Conservation (phyloP, 2,329 filamentous ascomycete species). For the Emergomyces africanus region DNA sequence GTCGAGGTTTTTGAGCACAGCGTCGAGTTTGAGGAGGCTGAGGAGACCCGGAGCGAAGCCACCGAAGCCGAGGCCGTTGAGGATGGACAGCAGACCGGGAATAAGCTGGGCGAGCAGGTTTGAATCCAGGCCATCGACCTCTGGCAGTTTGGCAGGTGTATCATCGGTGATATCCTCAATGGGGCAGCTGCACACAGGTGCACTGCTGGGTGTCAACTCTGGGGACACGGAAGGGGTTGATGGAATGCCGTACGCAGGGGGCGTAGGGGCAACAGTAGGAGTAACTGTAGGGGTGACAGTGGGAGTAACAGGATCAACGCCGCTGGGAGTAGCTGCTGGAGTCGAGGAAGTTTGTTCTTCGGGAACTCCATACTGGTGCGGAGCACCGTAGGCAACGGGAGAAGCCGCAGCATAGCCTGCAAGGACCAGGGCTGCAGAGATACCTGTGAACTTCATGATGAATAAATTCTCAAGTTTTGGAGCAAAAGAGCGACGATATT, state of each 20-base stretch:
- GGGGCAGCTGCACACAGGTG: not conserved
- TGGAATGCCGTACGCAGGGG: not conserved
- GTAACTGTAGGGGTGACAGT: not conserved
- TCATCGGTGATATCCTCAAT: not conserved
- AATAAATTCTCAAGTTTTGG: not conserved
- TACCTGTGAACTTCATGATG: not conserved
- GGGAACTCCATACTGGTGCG: not conserved
- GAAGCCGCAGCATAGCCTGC: not conserved
- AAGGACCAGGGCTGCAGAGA: not conserved
- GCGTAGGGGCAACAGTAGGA: not conserved
- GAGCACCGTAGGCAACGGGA: not conserved
- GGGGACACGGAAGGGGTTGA: not conserved
- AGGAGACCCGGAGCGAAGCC: not conserved
- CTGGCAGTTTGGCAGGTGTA: not conserved
- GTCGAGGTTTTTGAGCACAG: not conserved
- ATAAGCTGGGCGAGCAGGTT: not conserved
- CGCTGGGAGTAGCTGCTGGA: not conserved
- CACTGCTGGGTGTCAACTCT: not conserved
- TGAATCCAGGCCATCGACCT: not conserved
- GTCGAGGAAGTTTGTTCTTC: not conserved
- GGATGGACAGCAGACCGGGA: not conserved
- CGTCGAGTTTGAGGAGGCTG: not conserved
- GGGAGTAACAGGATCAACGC: not conserved
- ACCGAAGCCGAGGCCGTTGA: not conserved
- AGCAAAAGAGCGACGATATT: not conserved